Evolutionary conservation across 2,329 filamentous ascomycete species (phyloP).

Genomic region (Sporothrix variecibatus): DNA sequence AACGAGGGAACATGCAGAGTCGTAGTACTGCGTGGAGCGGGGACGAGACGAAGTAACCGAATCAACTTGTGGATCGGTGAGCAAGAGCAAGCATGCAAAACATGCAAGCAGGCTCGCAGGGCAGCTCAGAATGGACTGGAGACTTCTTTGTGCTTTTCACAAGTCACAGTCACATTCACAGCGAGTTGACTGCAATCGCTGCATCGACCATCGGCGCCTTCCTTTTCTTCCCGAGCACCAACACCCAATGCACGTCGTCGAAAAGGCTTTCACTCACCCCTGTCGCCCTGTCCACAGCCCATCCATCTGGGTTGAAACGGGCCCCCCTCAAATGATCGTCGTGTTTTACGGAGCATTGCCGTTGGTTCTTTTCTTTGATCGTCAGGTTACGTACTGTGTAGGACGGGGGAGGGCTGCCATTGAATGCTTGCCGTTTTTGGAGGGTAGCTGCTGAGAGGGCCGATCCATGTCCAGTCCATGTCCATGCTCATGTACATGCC

Average conservation of each 20-base stretch:
- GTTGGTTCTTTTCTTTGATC: neutral
- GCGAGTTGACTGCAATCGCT: neutral
- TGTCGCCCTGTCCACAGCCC: neutral
- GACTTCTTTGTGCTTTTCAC: too few relatives aligned
- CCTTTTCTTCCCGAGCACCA: slow-evolving; percentile 10
- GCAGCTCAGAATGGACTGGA: neutral
- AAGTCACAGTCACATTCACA: neutral
- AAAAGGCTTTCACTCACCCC: neutral
- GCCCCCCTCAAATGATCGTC: neutral
- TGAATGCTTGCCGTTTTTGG: neutral
- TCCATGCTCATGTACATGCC: too few relatives aligned
- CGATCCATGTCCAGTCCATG: neutral
- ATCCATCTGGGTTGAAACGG: slow-evolving; percentile 5
- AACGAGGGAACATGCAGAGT: slow-evolving; percentile 6
- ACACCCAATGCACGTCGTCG: neutral
- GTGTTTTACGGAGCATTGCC: neutral
- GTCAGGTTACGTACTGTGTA: neutral
- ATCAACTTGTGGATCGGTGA: slow-evolving; percentile 2
- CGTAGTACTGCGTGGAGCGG: slow-evolving; percentile 13
- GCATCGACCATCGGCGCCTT: neutral
- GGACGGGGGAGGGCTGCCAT: neutral
- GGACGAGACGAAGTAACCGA: slow-evolving; percentile 12
- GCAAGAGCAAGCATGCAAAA: neutral
- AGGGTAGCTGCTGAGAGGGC: neutral
- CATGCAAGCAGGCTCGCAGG: neutral